Evolutionary conservation across 2,329 filamentous ascomycete genomes (phyloP).

Genomic region (Ilyonectria sp.): DNA sequence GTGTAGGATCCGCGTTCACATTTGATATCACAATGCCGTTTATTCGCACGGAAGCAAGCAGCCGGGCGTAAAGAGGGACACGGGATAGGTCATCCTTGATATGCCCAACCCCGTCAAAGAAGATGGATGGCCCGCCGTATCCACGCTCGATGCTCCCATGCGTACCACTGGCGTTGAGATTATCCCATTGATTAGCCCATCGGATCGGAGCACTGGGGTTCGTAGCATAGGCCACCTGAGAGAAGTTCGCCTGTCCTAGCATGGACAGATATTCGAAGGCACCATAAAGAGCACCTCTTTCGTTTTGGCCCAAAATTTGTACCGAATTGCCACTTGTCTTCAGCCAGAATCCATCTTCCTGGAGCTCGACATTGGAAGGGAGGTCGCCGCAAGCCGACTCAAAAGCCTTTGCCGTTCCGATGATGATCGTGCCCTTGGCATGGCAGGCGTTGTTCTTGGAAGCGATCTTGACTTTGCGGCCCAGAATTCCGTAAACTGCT

Average conservation of each 20-base stretch:
- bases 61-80: conserved; percentile 73
- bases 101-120: conserved; percentile 68
- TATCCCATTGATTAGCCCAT: conserved; percentile 84
- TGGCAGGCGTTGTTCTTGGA: conserved; percentile 13
- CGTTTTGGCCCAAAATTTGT: conserved; percentile 75
- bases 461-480: conserved; percentile 59
- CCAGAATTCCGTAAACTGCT: conserved; percentile 71
- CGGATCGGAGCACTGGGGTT: conserved; percentile 74
- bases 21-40: conserved; percentile 81
- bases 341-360: conserved; percentile 75
- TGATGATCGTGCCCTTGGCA: conserved; percentile 25
- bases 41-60: conserved; percentile 76
- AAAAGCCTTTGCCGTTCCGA: conserved; percentile 29
- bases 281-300: conserved; percentile 78
- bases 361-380: conserved; percentile 52
- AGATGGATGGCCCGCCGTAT: conserved; percentile 78
- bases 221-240: conserved; percentile 61
- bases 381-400: conserved; percentile 27
- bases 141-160: conserved; percentile 75
- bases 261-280: conserved; percentile 78
- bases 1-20: conserved; percentile 76
- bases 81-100: conserved; percentile 73
- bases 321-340: conserved; percentile 61
- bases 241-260: conserved; percentile 70
- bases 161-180: conserved; percentile 65